Conservation (phyloP, 2,329 filamentous ascomycete genomes). For the Fusarium musae region DNA sequence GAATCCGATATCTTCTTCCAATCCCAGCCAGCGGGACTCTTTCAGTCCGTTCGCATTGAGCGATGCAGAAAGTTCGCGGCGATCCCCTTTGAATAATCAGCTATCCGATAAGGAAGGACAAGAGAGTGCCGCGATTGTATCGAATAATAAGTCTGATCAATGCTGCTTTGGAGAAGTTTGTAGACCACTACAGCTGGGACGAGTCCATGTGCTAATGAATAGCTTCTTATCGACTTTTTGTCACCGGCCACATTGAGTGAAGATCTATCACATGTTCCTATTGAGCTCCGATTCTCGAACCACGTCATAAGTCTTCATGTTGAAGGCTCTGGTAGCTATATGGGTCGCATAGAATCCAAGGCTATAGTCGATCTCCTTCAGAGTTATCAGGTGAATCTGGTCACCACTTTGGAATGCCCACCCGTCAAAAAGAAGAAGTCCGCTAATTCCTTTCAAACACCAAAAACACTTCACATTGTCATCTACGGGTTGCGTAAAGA, state of each 20-base stretch:
- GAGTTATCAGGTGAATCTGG: background rate
- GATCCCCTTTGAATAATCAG: fast-evolving
- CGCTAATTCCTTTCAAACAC: background rate
- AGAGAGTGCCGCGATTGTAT: background rate
- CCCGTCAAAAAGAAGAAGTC: background rate
- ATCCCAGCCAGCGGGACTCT: background rate
- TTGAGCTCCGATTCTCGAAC: background rate
- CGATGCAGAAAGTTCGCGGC: background rate
- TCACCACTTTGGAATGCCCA: background rate
- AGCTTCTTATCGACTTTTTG: background rate
- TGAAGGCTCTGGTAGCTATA: background rate
- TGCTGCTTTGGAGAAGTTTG: background rate
- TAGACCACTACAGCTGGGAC: background rate
- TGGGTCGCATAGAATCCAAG: background rate
- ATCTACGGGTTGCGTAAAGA: background rate
- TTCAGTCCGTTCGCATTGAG: background rate
- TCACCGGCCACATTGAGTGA: background rate
- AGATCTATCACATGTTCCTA: background rate
- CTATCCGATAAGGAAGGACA: background rate
- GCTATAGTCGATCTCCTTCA: background rate
- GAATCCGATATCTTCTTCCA: background rate
- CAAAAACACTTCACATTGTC: background rate
- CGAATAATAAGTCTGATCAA: background rate
- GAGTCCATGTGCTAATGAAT: background rate
- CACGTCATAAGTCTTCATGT: background rate